Evolutionary conservation across 352 stramenopile genomes (phyloP).

Genomic region (Pythium periplocum): DNA sequence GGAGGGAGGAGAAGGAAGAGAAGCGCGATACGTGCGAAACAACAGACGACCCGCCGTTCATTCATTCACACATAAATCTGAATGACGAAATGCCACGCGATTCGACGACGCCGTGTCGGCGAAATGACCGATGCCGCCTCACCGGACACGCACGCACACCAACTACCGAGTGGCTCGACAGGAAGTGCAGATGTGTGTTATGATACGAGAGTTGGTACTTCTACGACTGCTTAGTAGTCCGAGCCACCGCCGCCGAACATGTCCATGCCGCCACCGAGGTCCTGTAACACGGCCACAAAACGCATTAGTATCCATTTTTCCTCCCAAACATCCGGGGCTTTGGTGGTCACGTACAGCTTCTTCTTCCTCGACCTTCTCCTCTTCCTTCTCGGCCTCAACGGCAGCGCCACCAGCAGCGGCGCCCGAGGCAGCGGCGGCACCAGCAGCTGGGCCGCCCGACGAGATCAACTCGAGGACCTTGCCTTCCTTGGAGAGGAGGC

Average conservation of each 20-base stretch:
- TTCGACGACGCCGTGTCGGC: no score
- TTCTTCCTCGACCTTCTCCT: conserved; percentile 57
- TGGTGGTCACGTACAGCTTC: conserved; percentile 37
- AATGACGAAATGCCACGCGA: no score
- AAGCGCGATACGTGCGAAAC: conserved; percentile 7
- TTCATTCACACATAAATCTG: conserved; percentile 6
- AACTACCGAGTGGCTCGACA: neutral
- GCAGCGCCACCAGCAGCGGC: conserved; percentile 30
- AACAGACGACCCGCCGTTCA: conserved; percentile 14
- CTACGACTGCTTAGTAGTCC: no score
- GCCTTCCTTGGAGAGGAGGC: conserved; percentile 68
- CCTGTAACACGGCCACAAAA: neutral
- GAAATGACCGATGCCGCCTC: no score
- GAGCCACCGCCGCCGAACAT: no score
- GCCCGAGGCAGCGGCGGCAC: conserved; percentile 32
- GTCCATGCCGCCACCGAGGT: no score
- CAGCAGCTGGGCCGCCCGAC: conserved; percentile 42
- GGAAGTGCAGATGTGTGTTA: neutral
- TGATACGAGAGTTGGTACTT: conserved; percentile 5
- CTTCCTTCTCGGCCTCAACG: conserved; percentile 29
- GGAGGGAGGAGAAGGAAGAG: neutral
- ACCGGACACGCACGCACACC: neutral
- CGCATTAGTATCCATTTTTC: neutral
- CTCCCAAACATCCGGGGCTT: neutral
- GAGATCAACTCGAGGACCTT: conserved; percentile 80